These are phyloP conservation scores for Backusella sp. DNA, from an alignment of 192 early-diverging fungal genomes.

Conservation along the genomic window DNA sequence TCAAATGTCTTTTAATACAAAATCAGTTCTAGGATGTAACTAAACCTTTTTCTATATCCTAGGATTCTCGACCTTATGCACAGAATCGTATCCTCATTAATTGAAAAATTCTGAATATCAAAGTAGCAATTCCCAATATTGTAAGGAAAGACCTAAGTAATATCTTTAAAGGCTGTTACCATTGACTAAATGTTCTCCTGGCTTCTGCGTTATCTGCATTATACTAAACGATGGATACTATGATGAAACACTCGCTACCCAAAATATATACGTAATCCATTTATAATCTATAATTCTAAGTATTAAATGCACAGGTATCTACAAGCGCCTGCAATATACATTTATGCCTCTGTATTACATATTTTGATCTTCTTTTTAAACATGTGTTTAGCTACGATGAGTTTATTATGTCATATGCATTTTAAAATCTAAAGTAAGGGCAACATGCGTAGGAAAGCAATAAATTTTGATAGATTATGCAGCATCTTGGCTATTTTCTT, in stretches of 20 bases:
- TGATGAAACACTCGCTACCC: neutral
- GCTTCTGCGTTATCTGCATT: neutral
- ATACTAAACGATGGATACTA: neutral
- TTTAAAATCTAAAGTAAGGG: neutral
- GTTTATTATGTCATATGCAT: neutral
- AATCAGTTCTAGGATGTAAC: too few relatives aligned
- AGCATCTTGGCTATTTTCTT: too few relatives aligned
- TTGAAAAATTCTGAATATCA: neutral
- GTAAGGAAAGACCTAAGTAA: neutral
- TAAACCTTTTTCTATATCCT: neutral
- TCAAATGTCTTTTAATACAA: too few relatives aligned
- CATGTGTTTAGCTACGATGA: neutral
- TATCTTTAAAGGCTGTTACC: neutral
- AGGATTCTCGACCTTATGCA: neutral
- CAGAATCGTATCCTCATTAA: neutral
- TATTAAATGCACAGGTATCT: neutral
- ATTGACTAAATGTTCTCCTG: neutral
- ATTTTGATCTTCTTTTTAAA: neutral
- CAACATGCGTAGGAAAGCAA: neutral
- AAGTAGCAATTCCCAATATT: neutral
- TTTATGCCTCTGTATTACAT: neutral
- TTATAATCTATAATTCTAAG: neutral
- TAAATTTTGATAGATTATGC: too few relatives aligned
- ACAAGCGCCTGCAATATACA: neutral
- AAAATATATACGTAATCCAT: neutral